Percentiles rank a stretch among this genome's conserved stretches.
Conservation (phyloP, 2,329 filamentous ascomycete genomes). For the Arachnomyces sp. region DNA sequence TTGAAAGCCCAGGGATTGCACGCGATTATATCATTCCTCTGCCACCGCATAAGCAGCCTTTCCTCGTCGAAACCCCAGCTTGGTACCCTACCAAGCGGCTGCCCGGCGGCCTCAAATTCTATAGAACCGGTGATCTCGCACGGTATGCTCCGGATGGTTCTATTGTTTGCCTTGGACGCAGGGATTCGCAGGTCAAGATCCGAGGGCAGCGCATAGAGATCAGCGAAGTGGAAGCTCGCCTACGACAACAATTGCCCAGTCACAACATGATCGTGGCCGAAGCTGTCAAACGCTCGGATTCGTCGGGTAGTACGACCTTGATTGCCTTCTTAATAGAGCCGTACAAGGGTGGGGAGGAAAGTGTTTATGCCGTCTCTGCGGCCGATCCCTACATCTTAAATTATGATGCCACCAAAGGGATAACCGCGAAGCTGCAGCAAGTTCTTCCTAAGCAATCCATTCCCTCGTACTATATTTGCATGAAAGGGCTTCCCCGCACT, state of each 20-base stretch:
- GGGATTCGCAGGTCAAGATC: conserved; percentile 20
- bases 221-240: conserved; percentile 18
- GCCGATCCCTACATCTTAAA: too few relatives aligned
- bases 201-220: conserved; percentile 17
- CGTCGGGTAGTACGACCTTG: too few relatives aligned
- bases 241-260: too few relatives aligned
- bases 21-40: conserved; percentile 28
- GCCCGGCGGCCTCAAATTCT: conserved; percentile 8
- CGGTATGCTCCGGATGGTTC: conserved; percentile 13
- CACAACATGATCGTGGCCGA: too few relatives aligned
- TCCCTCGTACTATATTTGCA: too few relatives aligned
- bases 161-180: conserved; percentile 17
- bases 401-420: too few relatives aligned
- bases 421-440: too few relatives aligned
- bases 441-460: too few relatives aligned
- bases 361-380: too few relatives aligned
- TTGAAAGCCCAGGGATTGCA: conserved; percentile 25
- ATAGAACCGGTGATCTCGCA: conserved; percentile 17
- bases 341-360: too few relatives aligned
- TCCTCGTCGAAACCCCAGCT: conserved; percentile 17
- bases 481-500: too few relatives aligned
- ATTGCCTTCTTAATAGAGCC: too few relatives aligned
- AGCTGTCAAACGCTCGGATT: not conserved
- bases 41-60: conserved; percentile 20
- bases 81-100: conserved; percentile 15